Base-by-base conservation (phyloP, 192 early-diverging fungal species). In the Rhizoclosmatium globosum region DNA sequence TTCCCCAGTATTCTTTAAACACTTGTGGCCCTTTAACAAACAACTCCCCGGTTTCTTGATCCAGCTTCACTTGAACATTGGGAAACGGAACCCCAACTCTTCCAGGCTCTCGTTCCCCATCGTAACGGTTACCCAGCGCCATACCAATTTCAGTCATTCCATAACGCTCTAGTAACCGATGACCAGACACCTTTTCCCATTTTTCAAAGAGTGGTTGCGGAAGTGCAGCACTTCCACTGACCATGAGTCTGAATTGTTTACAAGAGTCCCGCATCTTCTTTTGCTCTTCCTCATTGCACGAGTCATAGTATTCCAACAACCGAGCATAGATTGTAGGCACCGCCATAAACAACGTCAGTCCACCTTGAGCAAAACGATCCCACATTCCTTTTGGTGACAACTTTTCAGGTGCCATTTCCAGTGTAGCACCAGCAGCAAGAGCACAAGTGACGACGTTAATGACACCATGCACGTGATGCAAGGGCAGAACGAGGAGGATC, bases 111-210 rank as follows among this genome's bases (percentile, higher is more conserved):
- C 84, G 62, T 13, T 70, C 69, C 0, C 82, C 80, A 45, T 75
- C 76, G 23, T 85, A 90, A 23, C 80, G 85, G 57, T 91, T 87
- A 57, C 93, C 91, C 44, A 97, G 83, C n/a, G 88, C 94, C 94
- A 97, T 97, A 42, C 95, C 95, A 69, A 94, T 93, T 75, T 97
- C 95, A 42, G 91, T 94, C 93, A 95, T 95, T 17, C 95, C 94
- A 79, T 94, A 96, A 74, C 95, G 82, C 84, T 97, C 95, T 7
- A 97, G 86, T 79, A 97, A 86, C 15, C 83, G 79, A 58, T 94
- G 93, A 31, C 93, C 91, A 39, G 88, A 91, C n/a, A 94, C 86
- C 19, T 84, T 75, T 68, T 90, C 85, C 95, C 95, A 97, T 71
- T 70, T 68, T 15, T 79, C 78, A 60, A 92, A 92, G n/a, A 95